A percentile compares a stretch with the other conserved stretches of the same genome.
These are phyloP conservation scores for Pyrus bretschneideri DNA, from an alignment of 306 rosid genomes.

Conservation along the genomic window DNA sequence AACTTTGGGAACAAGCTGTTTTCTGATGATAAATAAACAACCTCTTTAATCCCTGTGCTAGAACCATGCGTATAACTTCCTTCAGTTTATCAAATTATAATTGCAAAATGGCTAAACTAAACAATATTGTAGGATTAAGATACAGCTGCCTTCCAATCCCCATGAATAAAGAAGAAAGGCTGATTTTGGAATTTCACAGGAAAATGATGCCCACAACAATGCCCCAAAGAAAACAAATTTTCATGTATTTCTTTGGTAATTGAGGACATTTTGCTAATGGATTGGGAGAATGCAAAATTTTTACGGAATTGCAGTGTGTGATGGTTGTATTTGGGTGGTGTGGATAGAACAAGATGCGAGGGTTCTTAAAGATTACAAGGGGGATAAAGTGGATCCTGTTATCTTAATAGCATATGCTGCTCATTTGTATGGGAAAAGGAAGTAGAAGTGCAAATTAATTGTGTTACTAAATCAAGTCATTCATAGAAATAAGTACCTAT, in stretches of 20 bases:
- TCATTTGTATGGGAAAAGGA: not conserved
- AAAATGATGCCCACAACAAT: not conserved
- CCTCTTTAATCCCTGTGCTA: not conserved
- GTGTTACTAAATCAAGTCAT: slow-evolving; percentile 15
- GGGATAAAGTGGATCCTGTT: not conserved
- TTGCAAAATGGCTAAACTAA: not conserved
- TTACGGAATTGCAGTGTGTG: not conserved
- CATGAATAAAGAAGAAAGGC: not conserved
- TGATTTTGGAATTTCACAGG: not conserved
- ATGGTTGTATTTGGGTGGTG: not conserved
- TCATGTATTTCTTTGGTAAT: not conserved
- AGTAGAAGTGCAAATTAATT: not conserved
- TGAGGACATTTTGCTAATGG: not conserved
- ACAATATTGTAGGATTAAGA: not conserved
- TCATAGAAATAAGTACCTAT: slow-evolving; percentile 4
- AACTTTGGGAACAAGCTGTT: not conserved
- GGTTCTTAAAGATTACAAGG: not conserved
- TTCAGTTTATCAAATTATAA: not conserved
- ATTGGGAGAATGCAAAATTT: not conserved
- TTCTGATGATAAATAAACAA: not conserved
- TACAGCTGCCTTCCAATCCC: not conserved
- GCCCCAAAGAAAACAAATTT: not conserved
- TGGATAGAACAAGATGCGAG: too few relatives aligned
- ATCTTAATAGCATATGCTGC: not conserved
- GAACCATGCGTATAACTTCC: not conserved